Base-by-base conservation (phyloP, 768 basidiomycete species). In the Asterophora lycoperdoides region DNA sequence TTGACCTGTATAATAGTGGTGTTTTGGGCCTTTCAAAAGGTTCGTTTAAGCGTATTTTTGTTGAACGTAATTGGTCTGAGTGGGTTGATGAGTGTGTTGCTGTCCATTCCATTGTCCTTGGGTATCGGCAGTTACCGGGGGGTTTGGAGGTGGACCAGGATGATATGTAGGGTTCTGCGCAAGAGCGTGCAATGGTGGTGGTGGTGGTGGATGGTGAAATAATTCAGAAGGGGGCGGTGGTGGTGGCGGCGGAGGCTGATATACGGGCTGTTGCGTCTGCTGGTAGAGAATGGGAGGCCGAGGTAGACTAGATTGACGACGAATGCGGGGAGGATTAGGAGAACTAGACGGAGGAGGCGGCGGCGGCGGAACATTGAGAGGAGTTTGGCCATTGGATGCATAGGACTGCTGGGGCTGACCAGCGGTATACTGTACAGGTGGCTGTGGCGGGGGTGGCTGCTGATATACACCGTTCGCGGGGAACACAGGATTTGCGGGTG, bases 281-380 rank as follows among this genome's bases (percentile, higher is more conserved):
- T 71, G 70, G 46, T 75, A 74, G 46, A 65, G 67, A 18, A 68
- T 54, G 10, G 75, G 80, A 19, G 74, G 78, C 28, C 73, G 73
- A 44, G 79, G 81, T 17, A 84, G 67, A 55, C 75, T 73, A 7
- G 76, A 69, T 32, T 71, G 74, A 41, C 77, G 65, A n/a, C 71
- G 63, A 9, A 67, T 57, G 9, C 23, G 23, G 6, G 62, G 52
- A 37, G 53, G 53, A 57, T 52, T 60, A 55, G 44, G 50, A 15
- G 64, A 51, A 30, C 66, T 56, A 15, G 71, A 69, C 0, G 64
- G 67, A 9, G 69, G 69, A 23, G 65, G 55, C 13, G 67, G 63
- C 33, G 61, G 64, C 10, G 68, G 65, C 9, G 64, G 67, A 17
- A 61, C 59, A 17, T 62, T 49, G 44, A 41, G 46, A 54, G 54